Base-by-base conservation (phyloP, 257 asterid genomes). In the Plantago major region DNA sequence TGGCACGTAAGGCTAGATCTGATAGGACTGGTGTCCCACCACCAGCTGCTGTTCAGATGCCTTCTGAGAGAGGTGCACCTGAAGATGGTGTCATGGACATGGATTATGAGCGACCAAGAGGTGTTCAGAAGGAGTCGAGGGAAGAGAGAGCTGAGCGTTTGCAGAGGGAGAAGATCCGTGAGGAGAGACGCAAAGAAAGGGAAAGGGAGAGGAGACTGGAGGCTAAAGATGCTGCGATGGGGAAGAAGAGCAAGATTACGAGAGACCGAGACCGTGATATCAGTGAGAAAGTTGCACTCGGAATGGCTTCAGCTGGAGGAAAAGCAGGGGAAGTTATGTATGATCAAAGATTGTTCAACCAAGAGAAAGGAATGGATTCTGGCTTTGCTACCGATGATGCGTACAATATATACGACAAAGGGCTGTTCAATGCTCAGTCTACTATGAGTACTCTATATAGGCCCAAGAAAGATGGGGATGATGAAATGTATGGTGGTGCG, bases 311-410 rank as follows among this genome's bases (percentile, higher is more conserved):
- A 12, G 74, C 90, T 17, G 85, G 81, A 51, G 81, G 78, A 10
- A 81, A 42, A 63, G 84, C 83, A 3, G 94, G 94, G 17, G 96
- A 90, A 73, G 94, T 88, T 68, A 80, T 80, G 90, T 90, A 88
- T 45, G 95, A 88, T 42, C 88, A 84, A 68, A 88, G 95, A 75
- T 58, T 90, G 74, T 88, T 88, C 55, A 90, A 88, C 89, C 95
- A 85, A 77, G 96, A 85, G 84, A 90, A 84, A 56, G 95, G 95
- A 43, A 88, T 85, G 96, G 94, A 84, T 70, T 90, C 95, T 60
- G 92, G 96, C 50, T 88, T 90, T 68, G 92, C 85, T 44, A 77
- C 75, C 9, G 98, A 88, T 46, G 95, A 88, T 67, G 71, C 90
- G 14, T 89, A 92, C 69, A 84, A 83, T 67, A 67, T 92, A 18